A percentile compares a stretch with the other conserved stretches of the same genome.
These are phyloP conservation scores for Lepidopterella palustris DNA, from an alignment of 495 filamentous ascomycete species.

Conservation along the genomic window DNA sequence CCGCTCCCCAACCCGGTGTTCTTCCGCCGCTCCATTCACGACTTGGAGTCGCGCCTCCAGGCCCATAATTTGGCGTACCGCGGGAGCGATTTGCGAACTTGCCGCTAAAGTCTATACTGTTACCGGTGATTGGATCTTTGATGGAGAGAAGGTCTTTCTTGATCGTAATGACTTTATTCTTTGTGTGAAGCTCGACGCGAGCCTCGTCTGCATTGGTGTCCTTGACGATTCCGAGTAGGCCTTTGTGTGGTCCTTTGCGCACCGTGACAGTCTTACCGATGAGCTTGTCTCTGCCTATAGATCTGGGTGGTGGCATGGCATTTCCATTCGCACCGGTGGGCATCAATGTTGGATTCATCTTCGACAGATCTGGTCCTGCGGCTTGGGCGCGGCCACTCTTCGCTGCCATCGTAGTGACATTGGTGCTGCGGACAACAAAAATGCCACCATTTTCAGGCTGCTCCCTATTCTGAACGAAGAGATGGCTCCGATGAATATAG, in stretches of 20 bases:
- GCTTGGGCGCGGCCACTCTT: constrained; percentile 67
- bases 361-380: constrained; percentile 65
- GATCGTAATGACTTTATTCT: constrained; percentile 78
- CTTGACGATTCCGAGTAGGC: constrained; percentile 88
- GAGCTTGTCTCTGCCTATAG: constrained; percentile 73
- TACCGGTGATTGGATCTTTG: constrained; percentile 73
- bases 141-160: constrained; percentile 68
- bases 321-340: constrained; percentile 48
- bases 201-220: constrained; percentile 79
- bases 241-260: constrained; percentile 79
- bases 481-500: constrained; percentile 82
- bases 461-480: constrained; percentile 80
- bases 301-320: constrained; percentile 71
- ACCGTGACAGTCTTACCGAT: constrained; percentile 88
- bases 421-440: constrained; percentile 78
- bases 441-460: constrained; percentile 83
- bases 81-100: constrained; percentile 45
- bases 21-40: constrained; percentile 50
- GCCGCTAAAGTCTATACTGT: constrained; percentile 60
- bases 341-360: constrained; percentile 89
- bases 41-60: constrained; percentile 36
- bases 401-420: constrained; percentile 80
- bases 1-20: constrained; percentile 51
- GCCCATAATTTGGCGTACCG: constrained; percentile 29
- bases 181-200: constrained; percentile 86